Evolutionary conservation across 305 asterid species (phyloP).

Genomic region (Withania somnifera): DNA sequence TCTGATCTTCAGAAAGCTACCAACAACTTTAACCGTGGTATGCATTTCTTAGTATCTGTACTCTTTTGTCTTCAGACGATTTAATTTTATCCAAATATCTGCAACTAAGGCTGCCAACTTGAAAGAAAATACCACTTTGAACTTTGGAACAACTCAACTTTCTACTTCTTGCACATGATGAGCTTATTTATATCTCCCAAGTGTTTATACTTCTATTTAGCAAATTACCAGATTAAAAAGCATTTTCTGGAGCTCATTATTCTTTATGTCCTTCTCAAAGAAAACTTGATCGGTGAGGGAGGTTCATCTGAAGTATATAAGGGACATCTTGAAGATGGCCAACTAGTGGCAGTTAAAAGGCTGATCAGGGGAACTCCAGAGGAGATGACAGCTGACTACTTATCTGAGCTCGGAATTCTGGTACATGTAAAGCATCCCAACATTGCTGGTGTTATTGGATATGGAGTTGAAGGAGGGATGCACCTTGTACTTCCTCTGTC

Average conservation of each 20-base stretch:
- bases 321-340: conserved; percentile 76
- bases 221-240: not conserved
- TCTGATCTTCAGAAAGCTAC: conserved; percentile 4
- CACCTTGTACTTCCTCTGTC: conserved; percentile 95
- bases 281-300: conserved; percentile 83
- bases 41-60: not conserved
- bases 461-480: conserved; percentile 98
- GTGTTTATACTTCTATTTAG: not conserved
- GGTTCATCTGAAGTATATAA: conserved; percentile 92
- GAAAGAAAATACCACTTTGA: not conserved
- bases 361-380: conserved; percentile 77
- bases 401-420: conserved; percentile 86
- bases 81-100: not conserved
- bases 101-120: not conserved
- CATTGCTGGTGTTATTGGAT: conserved; percentile 78
- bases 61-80: not conserved
- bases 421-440: conserved; percentile 92
- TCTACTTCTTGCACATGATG: not conserved
- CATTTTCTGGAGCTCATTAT: not conserved
- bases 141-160: not conserved
- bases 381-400: conserved; percentile 85
- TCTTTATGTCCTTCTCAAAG: conserved; percentile 21
- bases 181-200: not conserved
- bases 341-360: conserved; percentile 72
- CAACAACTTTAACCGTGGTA: conserved; percentile 5